Evolutionary conservation across 73 alveolate species (phyloP).

Genomic region (Paramecium sexaurelia): DNA sequence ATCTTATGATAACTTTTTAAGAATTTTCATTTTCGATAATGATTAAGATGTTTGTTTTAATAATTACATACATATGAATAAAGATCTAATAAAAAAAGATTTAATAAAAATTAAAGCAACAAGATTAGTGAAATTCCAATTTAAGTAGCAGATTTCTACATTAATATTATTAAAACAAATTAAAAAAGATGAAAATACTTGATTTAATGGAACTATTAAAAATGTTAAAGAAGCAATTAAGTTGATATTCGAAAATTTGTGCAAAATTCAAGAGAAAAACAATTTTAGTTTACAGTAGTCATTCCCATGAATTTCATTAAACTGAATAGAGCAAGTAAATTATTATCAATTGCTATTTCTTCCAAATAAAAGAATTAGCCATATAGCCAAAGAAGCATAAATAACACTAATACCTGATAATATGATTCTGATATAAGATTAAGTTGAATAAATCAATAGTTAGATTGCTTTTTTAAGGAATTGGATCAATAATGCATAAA

Average conservation of each 20-base stretch:
- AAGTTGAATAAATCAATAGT: background rate
- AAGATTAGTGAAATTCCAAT: background rate
- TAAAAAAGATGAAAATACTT: background rate
- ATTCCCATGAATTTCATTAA: conserved; percentile 23
- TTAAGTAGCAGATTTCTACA: background rate
- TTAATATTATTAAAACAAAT: background rate
- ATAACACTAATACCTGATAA: conserved; percentile 62
- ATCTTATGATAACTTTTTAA: too few relatives aligned
- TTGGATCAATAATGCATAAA: conserved; percentile 14
- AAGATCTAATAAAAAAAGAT: background rate
- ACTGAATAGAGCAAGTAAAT: conserved; percentile 47
- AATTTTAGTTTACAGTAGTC: background rate
- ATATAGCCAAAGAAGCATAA: conserved; percentile 58
- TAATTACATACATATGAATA: background rate
- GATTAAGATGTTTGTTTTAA: too few relatives aligned
- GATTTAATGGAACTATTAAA: background rate
- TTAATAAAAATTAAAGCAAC: background rate
- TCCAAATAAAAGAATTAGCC: conserved; percentile 62
- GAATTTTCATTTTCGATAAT: too few relatives aligned
- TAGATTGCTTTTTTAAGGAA: conserved; percentile 57
- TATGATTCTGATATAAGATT: conserved; percentile 38
- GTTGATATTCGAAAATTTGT: background rate
- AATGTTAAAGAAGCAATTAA: conserved; percentile 19
- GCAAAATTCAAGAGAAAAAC: background rate
- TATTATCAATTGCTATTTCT: background rate